These are phyloP conservation scores for Arthroderma sp. DNA, from an alignment of 2,329 filamentous ascomycete species.

Conservation along the genomic window DNA sequence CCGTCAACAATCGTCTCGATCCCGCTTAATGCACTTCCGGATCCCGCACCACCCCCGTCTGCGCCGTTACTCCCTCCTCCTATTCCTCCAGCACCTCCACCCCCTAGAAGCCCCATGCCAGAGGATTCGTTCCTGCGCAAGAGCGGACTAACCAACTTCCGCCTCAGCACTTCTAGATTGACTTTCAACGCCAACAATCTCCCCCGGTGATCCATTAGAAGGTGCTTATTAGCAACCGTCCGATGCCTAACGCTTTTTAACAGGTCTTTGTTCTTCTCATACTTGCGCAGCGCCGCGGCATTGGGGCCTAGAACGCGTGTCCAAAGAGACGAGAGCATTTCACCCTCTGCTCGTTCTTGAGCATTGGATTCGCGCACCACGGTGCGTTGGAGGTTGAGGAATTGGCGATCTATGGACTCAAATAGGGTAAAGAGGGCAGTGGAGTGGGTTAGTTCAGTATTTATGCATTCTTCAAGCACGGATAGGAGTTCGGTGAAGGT, in stretches of 20 bases:
- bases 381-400: conserved; percentile 72
- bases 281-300: conserved; percentile 66
- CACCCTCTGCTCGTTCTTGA: conserved; percentile 67
- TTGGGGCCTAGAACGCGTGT: conserved; percentile 68
- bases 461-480: conserved; percentile 79
- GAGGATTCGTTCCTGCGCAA: conserved; percentile 52
- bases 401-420: conserved; percentile 79
- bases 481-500: conserved; percentile 79
- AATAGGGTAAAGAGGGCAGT: conserved; percentile 78
- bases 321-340: conserved; percentile 76
- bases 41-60: conserved; percentile 14
- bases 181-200: conserved; percentile 72
- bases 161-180: conserved; percentile 69
- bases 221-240: conserved; percentile 74
- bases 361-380: conserved; percentile 71
- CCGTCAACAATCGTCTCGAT: conserved; percentile 51
- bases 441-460: conserved; percentile 67
- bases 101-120: conserved; percentile 22
- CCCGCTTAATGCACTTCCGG: conserved; percentile 47
- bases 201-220: conserved; percentile 75
- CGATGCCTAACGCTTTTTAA: conserved; percentile 66
- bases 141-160: conserved; percentile 72
- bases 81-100: conserved; percentile 10
- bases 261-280: conserved; percentile 74
- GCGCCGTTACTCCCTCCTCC: conserved; percentile 12